Evolutionary conservation across 2,329 filamentous ascomycete genomes (phyloP).

Genomic region (Nemania abortiva): DNA sequence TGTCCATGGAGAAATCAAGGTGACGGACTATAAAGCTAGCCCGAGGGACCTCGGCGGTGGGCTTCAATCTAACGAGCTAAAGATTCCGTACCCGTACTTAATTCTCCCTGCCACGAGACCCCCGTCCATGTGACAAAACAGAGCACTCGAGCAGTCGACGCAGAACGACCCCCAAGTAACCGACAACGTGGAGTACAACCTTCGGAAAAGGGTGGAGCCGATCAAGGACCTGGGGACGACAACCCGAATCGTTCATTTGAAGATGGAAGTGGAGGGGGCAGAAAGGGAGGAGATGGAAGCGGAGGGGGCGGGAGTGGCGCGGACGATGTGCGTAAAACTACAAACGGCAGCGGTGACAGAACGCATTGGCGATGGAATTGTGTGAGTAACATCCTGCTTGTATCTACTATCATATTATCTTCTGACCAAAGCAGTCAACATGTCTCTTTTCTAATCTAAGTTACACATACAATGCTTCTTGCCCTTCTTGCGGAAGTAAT

Average conservation of each 20-base stretch:
- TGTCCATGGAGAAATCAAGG: background rate
- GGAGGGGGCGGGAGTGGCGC: too few species aligned
- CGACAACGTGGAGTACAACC: background rate
- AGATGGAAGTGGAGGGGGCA: background rate
- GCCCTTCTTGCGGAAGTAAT: too few species aligned
- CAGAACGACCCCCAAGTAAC: conserved; percentile 14
- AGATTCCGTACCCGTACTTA: background rate
- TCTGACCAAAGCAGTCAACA: too few species aligned
- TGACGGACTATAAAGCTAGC: background rate
- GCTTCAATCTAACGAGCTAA: too few species aligned
- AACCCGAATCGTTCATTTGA: background rate
- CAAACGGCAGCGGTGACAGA: too few species aligned
- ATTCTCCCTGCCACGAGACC: background rate
- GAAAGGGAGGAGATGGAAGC: background rate
- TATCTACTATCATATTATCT: too few species aligned
- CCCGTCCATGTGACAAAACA: conserved; percentile 6
- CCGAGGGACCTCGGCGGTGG: too few species aligned
- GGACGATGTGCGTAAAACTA: too few species aligned
- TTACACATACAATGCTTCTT: too few species aligned
- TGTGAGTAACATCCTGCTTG: too few species aligned
- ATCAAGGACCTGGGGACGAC: background rate
- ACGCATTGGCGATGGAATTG: too few species aligned
- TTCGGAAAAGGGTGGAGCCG: background rate
- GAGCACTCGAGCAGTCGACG: background rate
- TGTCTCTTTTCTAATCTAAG: too few species aligned